These are phyloP conservation scores for Diaporthe aspalathi DNA, from an alignment of 2,329 filamentous ascomycete species.

Conservation along the genomic window DNA sequence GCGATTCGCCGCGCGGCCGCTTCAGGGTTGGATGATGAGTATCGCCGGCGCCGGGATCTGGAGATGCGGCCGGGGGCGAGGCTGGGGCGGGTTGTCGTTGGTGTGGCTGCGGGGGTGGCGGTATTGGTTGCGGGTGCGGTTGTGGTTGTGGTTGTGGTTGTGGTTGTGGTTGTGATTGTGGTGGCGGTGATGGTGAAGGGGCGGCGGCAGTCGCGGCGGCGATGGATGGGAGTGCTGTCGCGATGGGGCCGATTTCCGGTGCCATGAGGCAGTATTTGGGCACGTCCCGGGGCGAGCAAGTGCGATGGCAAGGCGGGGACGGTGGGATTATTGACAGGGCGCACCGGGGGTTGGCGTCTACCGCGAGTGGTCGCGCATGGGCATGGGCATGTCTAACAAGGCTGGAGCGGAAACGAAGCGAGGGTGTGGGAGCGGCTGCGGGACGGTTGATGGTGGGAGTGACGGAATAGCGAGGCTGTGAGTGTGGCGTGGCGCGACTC, in stretches of 20 bases:
- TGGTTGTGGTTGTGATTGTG: conserved; percentile 49
- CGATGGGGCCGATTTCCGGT: conserved; percentile 64
- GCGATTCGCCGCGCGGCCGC: conserved; percentile 60
- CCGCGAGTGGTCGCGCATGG: conserved; percentile 37
- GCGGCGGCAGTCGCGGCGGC: conserved; percentile 49
- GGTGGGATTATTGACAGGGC: conserved; percentile 16
- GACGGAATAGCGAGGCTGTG: conserved; percentile 41
- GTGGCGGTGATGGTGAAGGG: conserved; percentile 57
- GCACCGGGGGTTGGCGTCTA: conserved; percentile 24
- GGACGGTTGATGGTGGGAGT: conserved; percentile 27
- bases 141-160: conserved; percentile 58
- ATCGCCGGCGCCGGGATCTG: conserved; percentile 55
- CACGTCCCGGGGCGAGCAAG: neutral
- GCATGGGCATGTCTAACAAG: conserved; percentile 29
- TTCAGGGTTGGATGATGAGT: conserved; percentile 55
- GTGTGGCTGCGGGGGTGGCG: conserved; percentile 47
- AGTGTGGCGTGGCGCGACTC: conserved; percentile 36
- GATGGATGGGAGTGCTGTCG: conserved; percentile 61
- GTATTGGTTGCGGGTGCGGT: conserved; percentile 48
- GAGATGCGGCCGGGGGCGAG: conserved; percentile 51
- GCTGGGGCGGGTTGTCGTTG: conserved; percentile 46
- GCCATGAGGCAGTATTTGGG: conserved; percentile 55
- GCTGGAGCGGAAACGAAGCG: conserved; percentile 21
- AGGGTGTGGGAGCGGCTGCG: conserved; percentile 8
- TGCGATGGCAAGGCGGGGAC: conserved; percentile 4